Percentiles rank a stretch among this genome's conserved stretches.
These are phyloP conservation scores for Fomitopsis pulvina DNA, from an alignment of 768 basidiomycete genomes.

Conservation along the genomic window DNA sequence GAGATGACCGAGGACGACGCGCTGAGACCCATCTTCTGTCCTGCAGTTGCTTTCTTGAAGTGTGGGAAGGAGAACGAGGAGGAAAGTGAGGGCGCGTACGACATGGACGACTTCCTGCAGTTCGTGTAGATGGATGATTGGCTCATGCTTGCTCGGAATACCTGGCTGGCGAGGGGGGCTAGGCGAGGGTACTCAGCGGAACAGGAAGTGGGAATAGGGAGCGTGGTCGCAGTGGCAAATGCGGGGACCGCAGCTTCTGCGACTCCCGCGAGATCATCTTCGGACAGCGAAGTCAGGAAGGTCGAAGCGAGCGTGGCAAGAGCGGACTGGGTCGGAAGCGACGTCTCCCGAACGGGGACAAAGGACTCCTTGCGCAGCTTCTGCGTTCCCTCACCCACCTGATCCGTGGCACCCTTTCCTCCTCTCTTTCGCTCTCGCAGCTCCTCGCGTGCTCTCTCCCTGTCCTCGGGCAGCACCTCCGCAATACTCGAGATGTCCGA, in stretches of 20 bases:
- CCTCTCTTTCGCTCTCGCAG: constrained; percentile 11
- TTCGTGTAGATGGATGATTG: constrained; percentile 15
- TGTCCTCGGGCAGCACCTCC: constrained; percentile 6
- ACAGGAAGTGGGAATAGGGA: neutral
- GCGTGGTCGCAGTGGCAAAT: neutral
- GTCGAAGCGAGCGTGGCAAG: neutral
- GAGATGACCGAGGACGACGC: constrained; percentile 9
- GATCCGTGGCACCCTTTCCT: neutral
- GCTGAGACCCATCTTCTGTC: neutral
- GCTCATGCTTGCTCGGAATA: constrained; percentile 15
- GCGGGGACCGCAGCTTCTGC: neutral
- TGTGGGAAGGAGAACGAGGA: neutral
- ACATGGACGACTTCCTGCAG: constrained; percentile 6
- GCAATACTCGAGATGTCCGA: constrained; percentile 16
- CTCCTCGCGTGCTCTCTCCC: neutral
- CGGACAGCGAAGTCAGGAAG: neutral
- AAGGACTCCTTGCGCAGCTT: neutral
- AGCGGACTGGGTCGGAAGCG: neutral
- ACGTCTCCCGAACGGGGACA: neutral
- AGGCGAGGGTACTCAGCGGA: constrained; percentile 9
- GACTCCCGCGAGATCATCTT: neutral
- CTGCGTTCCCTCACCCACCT: neutral
- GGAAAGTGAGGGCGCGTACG: neutral
- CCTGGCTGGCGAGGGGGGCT: constrained; percentile 17
- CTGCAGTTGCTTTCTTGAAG: neutral